phyloP scores from a whole-genome alignment of 306 rosid genomes.

The Prunus persica region Prunus_persica_NCBIv2 NC_034013.1:15162001-15162500 shows the following conservation, averaged over 20 bases:
- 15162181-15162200: neutral
- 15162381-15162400: neutral
- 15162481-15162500: neutral
- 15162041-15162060: too few species aligned
- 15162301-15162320: conserved; percentile 1
- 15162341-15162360: neutral
- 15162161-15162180: neutral
- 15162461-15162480: neutral
- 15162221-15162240: neutral
- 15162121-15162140: neutral
- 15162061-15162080: neutral
- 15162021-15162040: neutral
- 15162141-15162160: neutral
- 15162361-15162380: neutral
- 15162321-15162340: neutral
- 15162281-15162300: neutral
- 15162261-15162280: neutral
- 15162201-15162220: neutral
- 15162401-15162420: neutral
- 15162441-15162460: neutral
- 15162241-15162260: neutral
- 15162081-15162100: neutral
- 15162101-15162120: neutral
- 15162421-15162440: neutral
- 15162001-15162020: neutral